Conservation (phyloP, 2,329 filamentous ascomycete species). For the Claviceps citrina region DNA sequence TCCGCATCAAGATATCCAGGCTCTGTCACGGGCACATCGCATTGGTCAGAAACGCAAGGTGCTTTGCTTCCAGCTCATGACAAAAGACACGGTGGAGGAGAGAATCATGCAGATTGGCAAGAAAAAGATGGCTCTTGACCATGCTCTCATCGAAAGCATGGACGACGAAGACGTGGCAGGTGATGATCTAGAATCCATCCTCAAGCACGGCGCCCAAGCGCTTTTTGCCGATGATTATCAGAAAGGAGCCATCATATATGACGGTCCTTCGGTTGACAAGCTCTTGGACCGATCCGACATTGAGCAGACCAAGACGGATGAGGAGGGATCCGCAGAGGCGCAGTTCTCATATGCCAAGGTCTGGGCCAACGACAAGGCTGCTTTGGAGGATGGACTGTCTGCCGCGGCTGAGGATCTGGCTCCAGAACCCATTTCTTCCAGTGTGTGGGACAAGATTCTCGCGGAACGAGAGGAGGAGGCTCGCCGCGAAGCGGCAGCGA, state of each 20-base stretch:
- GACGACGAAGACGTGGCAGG: constrained; percentile 66
- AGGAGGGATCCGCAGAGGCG: constrained; percentile 52
- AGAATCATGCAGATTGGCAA: constrained; percentile 92
- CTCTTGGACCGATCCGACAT: constrained; percentile 75
- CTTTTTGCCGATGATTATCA: constrained; percentile 64
- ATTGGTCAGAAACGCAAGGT: constrained; percentile 96
- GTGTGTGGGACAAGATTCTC: constrained; percentile 83
- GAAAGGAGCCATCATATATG: constrained; percentile 64
- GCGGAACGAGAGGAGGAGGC: constrained; percentile 68
- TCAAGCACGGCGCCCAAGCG: constrained; percentile 74
- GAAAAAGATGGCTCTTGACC: constrained; percentile 90
- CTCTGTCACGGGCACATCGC: constrained; percentile 81
- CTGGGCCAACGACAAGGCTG: constrained; percentile 70
- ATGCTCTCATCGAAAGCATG: constrained; percentile 86
- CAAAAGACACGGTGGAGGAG: constrained; percentile 76
- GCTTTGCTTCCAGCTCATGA: constrained; percentile 87
- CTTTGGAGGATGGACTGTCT: constrained; percentile 48
- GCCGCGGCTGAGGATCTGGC: constrained; percentile 34
- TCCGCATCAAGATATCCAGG: constrained; percentile 93
- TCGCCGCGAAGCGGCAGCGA: constrained; percentile 50
- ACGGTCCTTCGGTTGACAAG: constrained; percentile 67
- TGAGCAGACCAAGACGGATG: constrained; percentile 51
- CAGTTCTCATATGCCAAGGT: constrained; percentile 83
- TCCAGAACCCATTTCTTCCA: constrained; percentile 41
- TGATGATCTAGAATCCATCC: constrained; percentile 70